phyloP scores from a whole-genome alignment of 1,139 yeast genomes.

The Saccharomyces hybrid region DNA sequence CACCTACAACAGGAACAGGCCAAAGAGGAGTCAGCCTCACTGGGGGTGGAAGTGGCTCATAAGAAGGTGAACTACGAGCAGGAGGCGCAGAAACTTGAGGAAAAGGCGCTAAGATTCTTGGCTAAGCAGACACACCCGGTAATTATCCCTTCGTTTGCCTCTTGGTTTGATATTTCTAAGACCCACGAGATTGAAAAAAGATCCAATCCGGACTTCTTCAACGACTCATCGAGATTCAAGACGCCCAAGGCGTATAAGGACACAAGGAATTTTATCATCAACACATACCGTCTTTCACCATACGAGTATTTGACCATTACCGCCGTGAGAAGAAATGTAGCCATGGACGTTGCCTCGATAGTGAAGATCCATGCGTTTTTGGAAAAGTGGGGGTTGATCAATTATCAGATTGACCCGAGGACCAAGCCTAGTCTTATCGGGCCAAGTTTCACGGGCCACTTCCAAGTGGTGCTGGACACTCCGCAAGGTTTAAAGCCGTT shows the following conservation, averaged over 20 bases:
- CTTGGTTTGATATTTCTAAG: slow-evolving; percentile 65
- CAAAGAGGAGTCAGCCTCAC: background rate
- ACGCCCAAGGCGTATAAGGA: slow-evolving; percentile 58
- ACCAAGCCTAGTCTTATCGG: slow-evolving; percentile 69
- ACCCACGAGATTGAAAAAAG: slow-evolving; percentile 66
- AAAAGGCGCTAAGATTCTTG: slow-evolving; percentile 36
- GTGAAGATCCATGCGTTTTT: slow-evolving; percentile 76
- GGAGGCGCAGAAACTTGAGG: slow-evolving; percentile 34
- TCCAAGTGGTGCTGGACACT: slow-evolving; percentile 72
- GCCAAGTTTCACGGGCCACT: slow-evolving; percentile 84
- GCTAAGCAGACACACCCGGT: slow-evolving; percentile 46
- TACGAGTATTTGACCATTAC: slow-evolving; percentile 76
- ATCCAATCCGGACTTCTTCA: slow-evolving; percentile 76
- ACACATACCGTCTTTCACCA: slow-evolving; percentile 75
- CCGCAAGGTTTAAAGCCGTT: slow-evolving; percentile 73
- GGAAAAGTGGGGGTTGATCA: slow-evolving; percentile 87
- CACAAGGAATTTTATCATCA: slow-evolving; percentile 60
- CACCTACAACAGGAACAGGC: slow-evolving; percentile 2
- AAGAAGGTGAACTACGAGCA: slow-evolving; percentile 26
- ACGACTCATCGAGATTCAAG: slow-evolving; percentile 51
- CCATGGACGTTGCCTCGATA: slow-evolving; percentile 76
- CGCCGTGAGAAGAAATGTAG: slow-evolving; percentile 73
- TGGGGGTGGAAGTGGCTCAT: background rate
- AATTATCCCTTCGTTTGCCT: slow-evolving; percentile 73
- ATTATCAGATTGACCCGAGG: slow-evolving; percentile 63